phyloP scores from a whole-genome alignment of 2,329 filamentous ascomycete species.

The Bipolaris sorokiniana region DNA sequence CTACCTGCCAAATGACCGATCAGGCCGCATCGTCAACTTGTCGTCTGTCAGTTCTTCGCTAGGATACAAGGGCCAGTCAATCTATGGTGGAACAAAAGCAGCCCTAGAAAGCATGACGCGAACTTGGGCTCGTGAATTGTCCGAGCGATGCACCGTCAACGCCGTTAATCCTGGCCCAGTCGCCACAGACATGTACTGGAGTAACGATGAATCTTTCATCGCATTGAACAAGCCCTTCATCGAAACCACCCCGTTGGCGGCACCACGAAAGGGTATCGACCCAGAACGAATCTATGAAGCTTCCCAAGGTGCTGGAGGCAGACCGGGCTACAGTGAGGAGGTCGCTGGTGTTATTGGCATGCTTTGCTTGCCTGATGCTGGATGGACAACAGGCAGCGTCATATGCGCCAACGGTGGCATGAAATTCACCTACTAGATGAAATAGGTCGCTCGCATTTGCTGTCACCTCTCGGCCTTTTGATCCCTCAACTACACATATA shows the following conservation, averaged over 20 bases:
- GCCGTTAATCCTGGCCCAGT: slow-evolving; percentile 71
- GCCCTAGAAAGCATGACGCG: slow-evolving; percentile 73
- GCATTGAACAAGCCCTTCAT: slow-evolving; percentile 65
- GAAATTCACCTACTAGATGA: slow-evolving; percentile 45
- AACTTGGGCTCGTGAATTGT: slow-evolving; percentile 68
- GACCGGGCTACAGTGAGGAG: slow-evolving; percentile 68
- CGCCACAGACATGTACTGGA: slow-evolving; percentile 66
- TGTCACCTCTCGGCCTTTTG: too few species aligned
- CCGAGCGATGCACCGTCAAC: slow-evolving; percentile 68
- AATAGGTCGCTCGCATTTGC: too few species aligned
- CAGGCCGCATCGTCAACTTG: slow-evolving; percentile 68
- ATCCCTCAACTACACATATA: too few species aligned
- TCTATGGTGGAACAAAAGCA: slow-evolving; percentile 71
- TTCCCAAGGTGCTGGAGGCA: slow-evolving; percentile 57
- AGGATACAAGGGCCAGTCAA: slow-evolving; percentile 64
- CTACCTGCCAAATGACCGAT: slow-evolving; percentile 72
- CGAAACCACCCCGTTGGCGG: slow-evolving; percentile 68
- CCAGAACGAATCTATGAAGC: slow-evolving; percentile 59
- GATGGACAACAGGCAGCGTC: slow-evolving; percentile 80
- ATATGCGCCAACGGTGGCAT: slow-evolving; percentile 83
- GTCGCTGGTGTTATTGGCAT: slow-evolving; percentile 78
- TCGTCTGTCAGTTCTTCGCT: slow-evolving; percentile 64
- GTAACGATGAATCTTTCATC: slow-evolving; percentile 64
- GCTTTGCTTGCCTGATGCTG: slow-evolving; percentile 73
- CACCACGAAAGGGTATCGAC: slow-evolving; percentile 67